Percentiles rank a stretch among this genome's conserved stretches.
Conservation (phyloP, 1,284 basidiomycete genomes). For the Puccinia novopanici region DNA sequence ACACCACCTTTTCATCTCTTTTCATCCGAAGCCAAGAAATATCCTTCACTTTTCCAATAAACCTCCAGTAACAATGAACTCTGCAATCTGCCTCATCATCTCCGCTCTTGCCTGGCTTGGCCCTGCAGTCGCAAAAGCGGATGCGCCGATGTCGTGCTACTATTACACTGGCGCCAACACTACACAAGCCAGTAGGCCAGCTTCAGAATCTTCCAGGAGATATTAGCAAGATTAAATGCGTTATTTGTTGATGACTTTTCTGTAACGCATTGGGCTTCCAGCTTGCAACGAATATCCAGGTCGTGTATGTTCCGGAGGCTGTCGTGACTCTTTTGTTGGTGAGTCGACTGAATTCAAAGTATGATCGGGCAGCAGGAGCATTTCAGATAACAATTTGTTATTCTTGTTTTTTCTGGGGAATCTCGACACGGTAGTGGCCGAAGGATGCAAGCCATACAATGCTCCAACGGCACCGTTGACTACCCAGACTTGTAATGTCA, state of each 20-base stretch:
- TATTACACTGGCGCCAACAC: constrained; percentile 4
- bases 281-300: background rate
- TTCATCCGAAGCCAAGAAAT: too few species aligned
- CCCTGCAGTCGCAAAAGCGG: too few species aligned
- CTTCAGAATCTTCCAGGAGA: background rate
- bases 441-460: background rate
- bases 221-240: background rate
- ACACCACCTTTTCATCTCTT: too few species aligned
- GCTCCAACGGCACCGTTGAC: background rate
- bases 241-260: background rate
- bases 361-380: background rate
- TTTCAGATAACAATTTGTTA: background rate
- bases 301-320: background rate
- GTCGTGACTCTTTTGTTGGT: background rate
- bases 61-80: too few species aligned
- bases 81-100: too few species aligned
- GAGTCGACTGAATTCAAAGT: background rate
- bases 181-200: background rate
- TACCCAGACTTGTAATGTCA: background rate
- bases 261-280: background rate
- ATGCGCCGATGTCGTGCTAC: background rate
- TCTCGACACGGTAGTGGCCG: background rate
- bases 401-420: background rate
- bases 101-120: too few species aligned
- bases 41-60: too few species aligned